Base-by-base conservation (phyloP, 2,329 filamentous ascomycete species). In the Xylariaceae sp. region DNA sequence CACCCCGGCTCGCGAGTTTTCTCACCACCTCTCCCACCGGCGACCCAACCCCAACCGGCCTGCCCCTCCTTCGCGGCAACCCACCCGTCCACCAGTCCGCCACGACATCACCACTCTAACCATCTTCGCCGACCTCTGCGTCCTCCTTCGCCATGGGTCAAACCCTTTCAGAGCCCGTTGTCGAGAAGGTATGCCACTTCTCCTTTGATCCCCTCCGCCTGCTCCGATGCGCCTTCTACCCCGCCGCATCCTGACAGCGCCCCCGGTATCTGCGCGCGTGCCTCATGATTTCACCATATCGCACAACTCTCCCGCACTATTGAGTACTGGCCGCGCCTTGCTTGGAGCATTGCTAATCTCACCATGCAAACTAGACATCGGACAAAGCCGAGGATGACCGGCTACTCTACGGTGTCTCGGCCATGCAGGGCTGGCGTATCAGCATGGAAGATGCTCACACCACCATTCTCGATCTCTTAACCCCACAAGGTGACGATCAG, bases 381-480 rank as follows among this genome's bases (percentile, higher is more conserved):
- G 85, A 87, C 69, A 85, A 85, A 68, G 91, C 91, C 73, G 85
- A 90, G 75, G 91, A 97, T 88, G 90, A 95, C 59, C 86, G 89
- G 68, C 84, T 96, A 68, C 74, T 94, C 68, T 99, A 89, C 72
- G 94, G 94, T 67, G 85, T 97, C 59, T 99, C 94, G 59, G 90
- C 90, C 73, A 99, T 99, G 94, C 94, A 99, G 75, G 94, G 94
- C 77, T 99, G 94, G 94, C 88, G 94, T 75, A 97, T 99, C 75
- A 96, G 89, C 77, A 99, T 99, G 94, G 94, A 99, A 72, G 94
- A 99, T 70, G 85, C 94, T 57, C 94, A 99, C 75, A 89, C 89
- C 54, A 82, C 88, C 48, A 76, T 97, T 45, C 87, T 99, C 68
- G 89, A 97, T 71, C 83, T 97, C 60, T 82, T 94, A 65, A 76